A percentile compares a stretch with the other conserved stretches of the same genome.
phyloP scores from a whole-genome alignment of 345 rosid species.

The Ceriops tagal region DNA sequence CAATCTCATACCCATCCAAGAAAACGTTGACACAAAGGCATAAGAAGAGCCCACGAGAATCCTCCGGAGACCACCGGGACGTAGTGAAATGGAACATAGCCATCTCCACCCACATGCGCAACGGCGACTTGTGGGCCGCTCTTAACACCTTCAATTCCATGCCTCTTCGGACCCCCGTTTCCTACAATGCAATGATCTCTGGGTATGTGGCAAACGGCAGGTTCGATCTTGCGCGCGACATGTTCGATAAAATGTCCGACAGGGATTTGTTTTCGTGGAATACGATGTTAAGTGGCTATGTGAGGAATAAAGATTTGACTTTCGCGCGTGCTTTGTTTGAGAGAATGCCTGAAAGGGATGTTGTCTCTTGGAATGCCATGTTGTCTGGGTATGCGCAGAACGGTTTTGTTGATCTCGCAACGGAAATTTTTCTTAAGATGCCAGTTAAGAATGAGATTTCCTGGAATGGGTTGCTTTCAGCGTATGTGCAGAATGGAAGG shows the following conservation, averaged over 20 bases:
- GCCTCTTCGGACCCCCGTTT: slow-evolving; percentile 56
- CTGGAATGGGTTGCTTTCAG: slow-evolving; percentile 57
- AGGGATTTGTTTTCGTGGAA: slow-evolving; percentile 54
- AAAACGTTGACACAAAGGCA: slow-evolving; percentile 22
- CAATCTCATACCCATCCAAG: slow-evolving; percentile 36
- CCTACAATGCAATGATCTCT: slow-evolving; percentile 56
- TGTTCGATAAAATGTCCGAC: slow-evolving; percentile 49
- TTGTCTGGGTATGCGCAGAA: slow-evolving; percentile 52
- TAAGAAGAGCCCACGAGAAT: slow-evolving; percentile 4
- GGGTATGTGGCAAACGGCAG: slow-evolving; percentile 39
- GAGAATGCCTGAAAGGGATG: slow-evolving; percentile 43
- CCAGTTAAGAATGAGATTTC: slow-evolving; percentile 47
- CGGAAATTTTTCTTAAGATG: slow-evolving; percentile 50
- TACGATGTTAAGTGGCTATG: slow-evolving; percentile 46
- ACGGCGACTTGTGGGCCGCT: slow-evolving; percentile 39
- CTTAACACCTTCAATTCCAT: slow-evolving; percentile 43
- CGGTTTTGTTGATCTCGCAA: slow-evolving; percentile 49
- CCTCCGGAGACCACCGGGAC: slow-evolving; percentile 36
- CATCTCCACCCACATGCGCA: slow-evolving; percentile 56
- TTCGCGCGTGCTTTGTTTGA: slow-evolving; percentile 44
- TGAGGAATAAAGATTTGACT: slow-evolving; percentile 31
- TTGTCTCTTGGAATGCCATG: slow-evolving; percentile 54
- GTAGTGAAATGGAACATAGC: slow-evolving; percentile 47
- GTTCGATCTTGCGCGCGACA: slow-evolving; percentile 36
- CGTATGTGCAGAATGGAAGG: slow-evolving; percentile 60